Evolutionary conservation across 2,329 filamentous ascomycete species (phyloP).

Genomic region (Teratosphaeria destructans): DNA sequence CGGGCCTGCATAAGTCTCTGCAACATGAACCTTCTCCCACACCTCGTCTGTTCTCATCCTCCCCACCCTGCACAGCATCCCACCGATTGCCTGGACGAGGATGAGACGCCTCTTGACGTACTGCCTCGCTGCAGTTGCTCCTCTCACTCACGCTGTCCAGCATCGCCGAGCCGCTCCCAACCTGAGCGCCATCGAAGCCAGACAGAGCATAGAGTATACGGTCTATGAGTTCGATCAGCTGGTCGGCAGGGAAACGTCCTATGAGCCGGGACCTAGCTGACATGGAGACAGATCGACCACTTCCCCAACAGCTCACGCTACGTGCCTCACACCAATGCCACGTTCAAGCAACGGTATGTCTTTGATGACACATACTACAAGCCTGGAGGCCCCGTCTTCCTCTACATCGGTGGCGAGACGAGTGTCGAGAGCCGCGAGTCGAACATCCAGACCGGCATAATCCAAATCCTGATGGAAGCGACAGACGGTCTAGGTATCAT

Average conservation of each 20-base stretch:
- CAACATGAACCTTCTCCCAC: neutral
- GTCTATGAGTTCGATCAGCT: neutral
- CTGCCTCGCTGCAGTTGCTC: neutral
- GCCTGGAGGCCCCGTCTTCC: slow-evolving; percentile 67
- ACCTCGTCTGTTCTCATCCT: neutral
- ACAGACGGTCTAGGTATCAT: slow-evolving; percentile 46
- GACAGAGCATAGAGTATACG: neutral
- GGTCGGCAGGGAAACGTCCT: neutral
- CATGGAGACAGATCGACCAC: slow-evolving; percentile 51
- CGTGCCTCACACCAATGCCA: slow-evolving; percentile 59
- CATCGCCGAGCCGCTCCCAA: neutral
- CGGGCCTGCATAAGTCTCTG: neutral
- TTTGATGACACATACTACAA: slow-evolving; percentile 68
- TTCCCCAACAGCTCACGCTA: slow-evolving; percentile 71
- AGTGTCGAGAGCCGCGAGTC: slow-evolving; percentile 50
- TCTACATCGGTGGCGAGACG: slow-evolving; percentile 64
- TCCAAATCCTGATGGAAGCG: slow-evolving; percentile 45
- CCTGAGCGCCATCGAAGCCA: neutral
- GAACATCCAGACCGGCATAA: slow-evolving; percentile 62
- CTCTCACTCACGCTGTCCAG: neutral
- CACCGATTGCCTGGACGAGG: neutral
- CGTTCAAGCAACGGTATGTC: slow-evolving; percentile 68
- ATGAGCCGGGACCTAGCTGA: neutral
- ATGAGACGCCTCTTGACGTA: neutral
- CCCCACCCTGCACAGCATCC: neutral